Evolutionary conservation across 768 basidiomycete genomes (phyloP).

Genomic region (Guyanaporus albipodus): DNA sequence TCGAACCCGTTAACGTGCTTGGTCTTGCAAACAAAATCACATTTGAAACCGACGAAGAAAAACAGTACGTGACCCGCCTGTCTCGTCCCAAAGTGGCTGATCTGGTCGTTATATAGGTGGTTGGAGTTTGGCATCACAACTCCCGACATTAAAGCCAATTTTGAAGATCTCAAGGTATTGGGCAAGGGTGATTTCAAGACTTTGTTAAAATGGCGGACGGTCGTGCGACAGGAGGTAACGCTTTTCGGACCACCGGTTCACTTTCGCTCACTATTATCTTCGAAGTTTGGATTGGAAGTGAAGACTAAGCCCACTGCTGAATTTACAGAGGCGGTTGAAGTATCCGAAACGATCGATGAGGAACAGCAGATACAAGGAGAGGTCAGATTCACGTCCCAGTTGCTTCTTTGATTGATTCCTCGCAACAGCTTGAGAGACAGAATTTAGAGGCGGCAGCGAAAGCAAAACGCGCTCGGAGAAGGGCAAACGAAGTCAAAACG

Average conservation of each 20-base stretch:
- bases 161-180: constrained; percentile 90
- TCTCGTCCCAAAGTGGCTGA: neutral
- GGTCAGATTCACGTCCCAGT: constrained; percentile 38
- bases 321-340: constrained; percentile 63
- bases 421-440: constrained; percentile 69
- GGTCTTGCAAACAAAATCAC: constrained; percentile 74
- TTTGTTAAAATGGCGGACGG: constrained; percentile 86
- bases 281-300: constrained; percentile 77
- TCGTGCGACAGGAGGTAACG: constrained; percentile 80
- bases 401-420: constrained; percentile 5
- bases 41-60: constrained; percentile 82
- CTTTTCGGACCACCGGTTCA: neutral
- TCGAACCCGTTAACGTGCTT: constrained; percentile 75
- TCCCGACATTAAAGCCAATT: constrained; percentile 75
- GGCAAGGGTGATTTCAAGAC: constrained; percentile 97
- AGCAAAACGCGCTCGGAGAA: constrained; percentile 74
- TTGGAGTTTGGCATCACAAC: constrained; percentile 66
- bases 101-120: constrained; percentile 51
- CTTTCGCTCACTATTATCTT: constrained; percentile 4
- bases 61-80: constrained; percentile 46
- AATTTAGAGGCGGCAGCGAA: constrained; percentile 72
- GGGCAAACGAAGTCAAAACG: constrained; percentile 83
- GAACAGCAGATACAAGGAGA: constrained; percentile 89
- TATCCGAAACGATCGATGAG: constrained; percentile 72
- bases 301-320: constrained; percentile 74